Evolutionary conservation across 2,329 filamentous ascomycete genomes (phyloP).

Genomic region (Xylariomycetidae sp.): DNA sequence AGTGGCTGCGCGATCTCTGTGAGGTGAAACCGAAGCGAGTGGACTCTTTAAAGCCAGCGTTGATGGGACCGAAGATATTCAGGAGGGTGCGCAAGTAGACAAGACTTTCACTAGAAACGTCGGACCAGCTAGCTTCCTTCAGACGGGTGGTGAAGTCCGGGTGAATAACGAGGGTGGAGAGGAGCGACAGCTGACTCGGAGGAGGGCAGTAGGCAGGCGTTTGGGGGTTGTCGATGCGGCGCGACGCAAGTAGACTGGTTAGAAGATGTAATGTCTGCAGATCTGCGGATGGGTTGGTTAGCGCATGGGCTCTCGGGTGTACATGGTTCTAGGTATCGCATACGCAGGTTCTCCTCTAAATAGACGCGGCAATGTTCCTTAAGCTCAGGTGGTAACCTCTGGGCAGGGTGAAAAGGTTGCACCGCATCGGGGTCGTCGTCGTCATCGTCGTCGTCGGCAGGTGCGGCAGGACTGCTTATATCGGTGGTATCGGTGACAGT

Average conservation of each 20-base stretch:
- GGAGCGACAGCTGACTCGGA: constrained; percentile 65
- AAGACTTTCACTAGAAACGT: constrained; percentile 61
- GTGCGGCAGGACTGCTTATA: neutral
- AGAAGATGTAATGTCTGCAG: constrained; percentile 57
- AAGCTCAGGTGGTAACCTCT: constrained; percentile 55
- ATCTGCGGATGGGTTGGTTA: constrained; percentile 27
- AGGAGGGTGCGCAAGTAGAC: constrained; percentile 65
- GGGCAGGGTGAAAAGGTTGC: too few species aligned
- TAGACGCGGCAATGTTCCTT: constrained; percentile 63
- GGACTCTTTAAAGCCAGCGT: constrained; percentile 62
- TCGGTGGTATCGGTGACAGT: neutral
- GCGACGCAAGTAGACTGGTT: constrained; percentile 53
- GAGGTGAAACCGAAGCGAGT: constrained; percentile 55
- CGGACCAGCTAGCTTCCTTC: constrained; percentile 50
- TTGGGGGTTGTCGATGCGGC: constrained; percentile 21
- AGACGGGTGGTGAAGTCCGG: constrained; percentile 72
- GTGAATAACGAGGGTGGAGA: constrained; percentile 78
- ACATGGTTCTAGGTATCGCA: constrained; percentile 18
- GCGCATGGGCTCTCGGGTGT: constrained; percentile 4
- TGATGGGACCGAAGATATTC: constrained; percentile 59
- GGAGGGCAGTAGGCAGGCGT: constrained; percentile 58
- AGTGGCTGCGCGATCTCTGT: constrained; percentile 22
- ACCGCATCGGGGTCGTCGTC: neutral
- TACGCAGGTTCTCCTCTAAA: constrained; percentile 69
- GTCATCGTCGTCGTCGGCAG: neutral